Evolutionary conservation across 2,329 filamentous ascomycete genomes (phyloP), one percentile per base, ranked within the genome.

Genomic region (Colletotrichum sp.): DNA sequence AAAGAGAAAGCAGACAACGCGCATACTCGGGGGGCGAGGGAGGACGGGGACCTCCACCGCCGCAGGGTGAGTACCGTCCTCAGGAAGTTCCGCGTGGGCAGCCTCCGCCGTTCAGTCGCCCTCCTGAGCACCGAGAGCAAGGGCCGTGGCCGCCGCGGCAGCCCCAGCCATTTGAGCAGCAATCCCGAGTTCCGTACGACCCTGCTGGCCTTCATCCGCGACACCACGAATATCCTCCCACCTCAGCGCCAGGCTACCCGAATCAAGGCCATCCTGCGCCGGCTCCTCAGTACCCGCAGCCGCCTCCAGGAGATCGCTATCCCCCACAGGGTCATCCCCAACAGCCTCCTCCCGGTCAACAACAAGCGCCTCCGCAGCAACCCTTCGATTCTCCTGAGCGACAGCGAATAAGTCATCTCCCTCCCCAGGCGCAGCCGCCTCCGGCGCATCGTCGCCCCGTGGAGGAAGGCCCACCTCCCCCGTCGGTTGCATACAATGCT

Each of bases 401-500:
- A 79, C 74, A 80, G 75, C 66, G 82, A 76, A 44, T 79, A 79
- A 68, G 80, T 78, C 60, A 79, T 71, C 64, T 80, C 28, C 79
- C 79, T n/a, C 67, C 79, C 12, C 83, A 84, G 83, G 64, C 85
- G 83, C 68, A 82, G 80, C 68, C 82, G 79, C 83, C 76, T 68
- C 82, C 83, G n/a, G 84, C 85, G 49, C 87, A 85, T 63, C 83
- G 81, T 70, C 84, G 88, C 57, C 85, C 84, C 26, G 79, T 81
- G 26, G 89, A 91, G 49, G 90, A 91, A 39, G 85, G 84, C 4
- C 87, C 87, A 0, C 88, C 87, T 15, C 88, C 89, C 5, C 88
- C 88, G 0, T 88, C 89, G 4, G 86, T 89, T 39, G 87, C 88
- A 1, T 92, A 91, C 77, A 88, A 82, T 75, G 83, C 85, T 16